Base-by-base conservation (phyloP, 495 filamentous ascomycete species). In the Filosporella fistucella region DNA sequence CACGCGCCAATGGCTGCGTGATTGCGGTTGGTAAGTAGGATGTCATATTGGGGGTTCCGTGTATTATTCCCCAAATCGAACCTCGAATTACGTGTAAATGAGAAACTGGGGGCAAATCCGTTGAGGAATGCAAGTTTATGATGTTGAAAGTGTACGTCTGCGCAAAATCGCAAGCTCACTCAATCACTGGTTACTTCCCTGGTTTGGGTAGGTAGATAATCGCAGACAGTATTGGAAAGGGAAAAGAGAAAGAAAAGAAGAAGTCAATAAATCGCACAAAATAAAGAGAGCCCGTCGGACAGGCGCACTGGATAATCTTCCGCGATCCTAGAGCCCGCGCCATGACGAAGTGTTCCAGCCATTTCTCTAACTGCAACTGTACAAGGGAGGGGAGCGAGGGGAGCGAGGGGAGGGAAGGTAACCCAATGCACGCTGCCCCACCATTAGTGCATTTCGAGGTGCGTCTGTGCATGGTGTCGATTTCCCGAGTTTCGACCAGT, bases 361-460 rank as follows among this genome's bases (percentile, higher is more conserved):
- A 40, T 54, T 14, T 45, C 42, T 33, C 17, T 33, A 40, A 4
- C 32, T 17, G 12, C 4, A 35, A n/a, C n/a, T 17, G 32, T 13
- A 17, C 32, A 35, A 42, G 39, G 39, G 23, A 42, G 11, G 39
- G 39, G 16, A 18, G 23, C 36, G 23, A 21, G 36, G 5, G 14
- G 35, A 43, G 21, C 43, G 47, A 41, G 47, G 41, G 42, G 35
- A 45, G 32, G 23, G 51, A 32, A 13, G 47, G 34, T n/a, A 20
- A 44, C 22, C 42, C 26, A 22, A 46, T 36, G 40, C 33, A 36
- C 9, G 18, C 24, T 49, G 22, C 54, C 49, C 54, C 44, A 49
- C 49, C 24, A 52, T 45, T 49, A 50, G 54, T 56, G 54, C 54
- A 56, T 52, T 44, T 56, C 17, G 12, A 16, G 16, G 24, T 40